These are phyloP conservation scores for Claviceps sp. DNA, from an alignment of 2,329 filamentous ascomycete genomes.

Conservation along the genomic window DNA sequence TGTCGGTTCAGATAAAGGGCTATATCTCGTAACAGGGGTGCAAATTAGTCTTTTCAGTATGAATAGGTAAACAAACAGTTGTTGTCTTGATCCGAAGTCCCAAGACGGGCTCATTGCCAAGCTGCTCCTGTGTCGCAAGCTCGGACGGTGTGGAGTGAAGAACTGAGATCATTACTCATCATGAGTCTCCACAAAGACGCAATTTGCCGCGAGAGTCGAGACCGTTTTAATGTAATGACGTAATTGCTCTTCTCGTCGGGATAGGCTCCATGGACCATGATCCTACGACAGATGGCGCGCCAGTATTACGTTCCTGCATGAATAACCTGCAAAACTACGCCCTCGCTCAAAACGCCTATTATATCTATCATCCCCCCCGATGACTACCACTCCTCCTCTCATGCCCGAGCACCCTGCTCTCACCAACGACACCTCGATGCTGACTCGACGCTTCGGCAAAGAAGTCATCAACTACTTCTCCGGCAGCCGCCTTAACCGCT, in stretches of 20 bases:
- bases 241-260: neutral
- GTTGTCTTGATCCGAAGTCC: neutral
- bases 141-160: too few species aligned
- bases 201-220: too few species aligned
- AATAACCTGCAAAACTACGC: too few species aligned
- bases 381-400: conserved; percentile 18
- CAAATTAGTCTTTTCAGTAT: neutral
- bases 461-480: conserved; percentile 79
- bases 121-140: too few species aligned
- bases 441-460: conserved; percentile 63
- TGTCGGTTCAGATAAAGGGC: neutral
- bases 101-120: too few species aligned
- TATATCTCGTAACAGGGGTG: neutral
- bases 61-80: neutral
- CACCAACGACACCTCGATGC: conserved; percentile 46
- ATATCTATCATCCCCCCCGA: conserved; percentile 8
- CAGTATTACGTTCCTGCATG: too few species aligned
- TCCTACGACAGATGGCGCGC: too few species aligned
- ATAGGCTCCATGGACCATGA: neutral
- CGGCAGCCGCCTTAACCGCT: conserved; percentile 62
- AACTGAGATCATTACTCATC: too few species aligned
- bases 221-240: neutral
- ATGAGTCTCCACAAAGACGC: too few species aligned
- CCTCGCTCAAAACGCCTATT: too few species aligned
- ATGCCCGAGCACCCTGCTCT: conserved; percentile 32